Base-by-base conservation (phyloP, 495 filamentous ascomycete genomes). In the Podospora appendiculata region DNA sequence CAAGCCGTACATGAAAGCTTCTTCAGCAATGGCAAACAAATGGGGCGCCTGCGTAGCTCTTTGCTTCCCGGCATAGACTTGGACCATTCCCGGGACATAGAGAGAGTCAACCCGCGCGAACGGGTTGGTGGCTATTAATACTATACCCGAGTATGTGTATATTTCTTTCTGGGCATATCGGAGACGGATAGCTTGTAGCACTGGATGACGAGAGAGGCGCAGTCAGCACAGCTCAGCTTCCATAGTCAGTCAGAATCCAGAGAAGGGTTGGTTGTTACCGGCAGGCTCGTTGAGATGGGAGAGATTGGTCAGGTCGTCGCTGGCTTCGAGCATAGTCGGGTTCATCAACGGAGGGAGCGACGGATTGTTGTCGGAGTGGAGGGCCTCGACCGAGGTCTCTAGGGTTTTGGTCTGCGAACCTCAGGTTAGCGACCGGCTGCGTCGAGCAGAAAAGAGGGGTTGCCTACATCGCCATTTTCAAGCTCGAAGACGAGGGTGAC, bases 151-250 rank as follows among this genome's bases (percentile, higher is more conserved):
- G 75, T 99, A 99, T 64, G 93, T 99, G 78, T 99, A 99, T 61
- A 99, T 99, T 63, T 99, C 93, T 65, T 97, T 97, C 67, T 99
- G 95, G 51, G 87, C 83, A 76, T 99, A 99, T 70, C 93, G 89
- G 61, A 99, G 82, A 64, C 89, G 90, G 65, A 99, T 99, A 25
- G 93, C 93, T 78, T 99, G 93, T 34, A 99, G 71, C 48, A 99
- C 93, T 97, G 60, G 54, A 51, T 17, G 18, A 34, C 32, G 50
- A 47, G 49, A 47, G 42, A 8, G 32, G 45, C 25, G 25, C 25
- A 47, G 60, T 80, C 58, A 81, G 73, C 58, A 52, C 25, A 5
- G 50, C 48, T 54, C 18, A 25, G 39, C 39, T 32, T 41, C 32
- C 8, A 32, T 17, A 18, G 41, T 34, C 13, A 47, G 32, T 17